Evolutionary conservation across 495 filamentous ascomycete genomes (phyloP).

Genomic region (Hypoxylon lienhwacheense): DNA sequence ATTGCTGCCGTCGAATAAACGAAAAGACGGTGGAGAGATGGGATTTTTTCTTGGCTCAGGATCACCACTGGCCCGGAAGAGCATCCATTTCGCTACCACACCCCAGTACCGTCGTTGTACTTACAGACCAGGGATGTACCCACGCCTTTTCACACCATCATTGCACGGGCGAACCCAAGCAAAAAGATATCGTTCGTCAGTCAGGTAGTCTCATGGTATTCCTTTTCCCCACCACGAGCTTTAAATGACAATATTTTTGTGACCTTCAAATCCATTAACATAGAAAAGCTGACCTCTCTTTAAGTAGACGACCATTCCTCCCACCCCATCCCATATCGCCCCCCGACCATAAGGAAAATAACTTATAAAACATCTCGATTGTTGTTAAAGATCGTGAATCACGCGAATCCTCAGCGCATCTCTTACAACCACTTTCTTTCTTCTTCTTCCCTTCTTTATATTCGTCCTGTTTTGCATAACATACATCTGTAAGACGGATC

Average conservation of each 20-base stretch:
- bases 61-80: conserved; percentile 37
- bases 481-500: conserved; percentile 34
- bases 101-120: conserved; percentile 15
- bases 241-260: conserved; percentile 27
- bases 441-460: conserved; percentile 19
- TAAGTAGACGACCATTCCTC: conserved; percentile 32
- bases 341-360: conserved; percentile 31
- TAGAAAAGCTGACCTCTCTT: too few relatives aligned
- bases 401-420: conserved; percentile 31
- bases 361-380: conserved; percentile 36
- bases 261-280: too few relatives aligned
- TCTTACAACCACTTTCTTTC: conserved; percentile 29
- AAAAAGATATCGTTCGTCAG: conserved; percentile 37
- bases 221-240: conserved; percentile 33
- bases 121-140: conserved; percentile 27
- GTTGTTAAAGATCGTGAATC: conserved; percentile 33
- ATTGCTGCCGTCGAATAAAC: too few relatives aligned
- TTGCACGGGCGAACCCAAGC: conserved; percentile 30
- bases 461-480: conserved; percentile 39
- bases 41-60: conserved; percentile 37
- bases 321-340: conserved; percentile 32
- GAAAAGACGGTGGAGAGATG: conserved; percentile 32
- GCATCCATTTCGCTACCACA: conserved; percentile 36
- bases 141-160: conserved; percentile 28
- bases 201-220: conserved; percentile 33